A percentile compares a stretch with the other conserved stretches of the same genome.
Conservation (phyloP, 2,329 filamentous ascomycete genomes). For the Ascochyta clinopodiicola region DNA sequence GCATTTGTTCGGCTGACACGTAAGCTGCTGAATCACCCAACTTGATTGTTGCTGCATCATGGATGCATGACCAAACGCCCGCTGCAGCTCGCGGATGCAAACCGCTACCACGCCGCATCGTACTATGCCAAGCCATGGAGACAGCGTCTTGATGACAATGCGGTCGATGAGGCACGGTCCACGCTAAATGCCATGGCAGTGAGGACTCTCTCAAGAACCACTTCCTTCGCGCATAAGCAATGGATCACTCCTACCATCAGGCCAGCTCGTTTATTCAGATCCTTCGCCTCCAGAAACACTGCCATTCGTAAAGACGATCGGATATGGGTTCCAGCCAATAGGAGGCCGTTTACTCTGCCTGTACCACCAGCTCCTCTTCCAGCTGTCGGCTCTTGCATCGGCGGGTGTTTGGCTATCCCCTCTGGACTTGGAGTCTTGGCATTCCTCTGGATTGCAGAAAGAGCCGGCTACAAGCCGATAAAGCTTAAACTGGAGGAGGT, state of each 20-base stretch:
- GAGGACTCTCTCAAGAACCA: neutral
- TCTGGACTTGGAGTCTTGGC: neutral
- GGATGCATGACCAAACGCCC: neutral
- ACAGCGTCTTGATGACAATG: constrained; percentile 4
- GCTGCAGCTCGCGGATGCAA: constrained; percentile 20
- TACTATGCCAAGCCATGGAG: constrained; percentile 25
- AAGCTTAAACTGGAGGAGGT: too few relatives aligned
- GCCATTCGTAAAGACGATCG: neutral
- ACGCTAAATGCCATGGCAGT: neutral
- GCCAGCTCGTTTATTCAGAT: neutral
- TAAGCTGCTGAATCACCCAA: neutral
- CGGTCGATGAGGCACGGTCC: neutral
- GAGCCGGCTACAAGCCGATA: too few relatives aligned
- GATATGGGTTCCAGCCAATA: constrained; percentile 3
- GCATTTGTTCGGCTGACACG: neutral
- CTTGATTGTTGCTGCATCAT: constrained; percentile 8
- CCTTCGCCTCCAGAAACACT: neutral
- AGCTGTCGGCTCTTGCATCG: neutral
- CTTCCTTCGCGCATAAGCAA: too few relatives aligned
- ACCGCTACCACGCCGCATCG: constrained; percentile 18
- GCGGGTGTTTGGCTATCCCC: neutral
- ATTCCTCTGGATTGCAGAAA: neutral
- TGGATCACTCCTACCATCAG: neutral
- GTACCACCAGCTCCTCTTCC: neutral
- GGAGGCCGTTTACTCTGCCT: neutral